Conservation (phyloP, 2,329 filamentous ascomycete species). For the Alternaria burnsii region DNA sequence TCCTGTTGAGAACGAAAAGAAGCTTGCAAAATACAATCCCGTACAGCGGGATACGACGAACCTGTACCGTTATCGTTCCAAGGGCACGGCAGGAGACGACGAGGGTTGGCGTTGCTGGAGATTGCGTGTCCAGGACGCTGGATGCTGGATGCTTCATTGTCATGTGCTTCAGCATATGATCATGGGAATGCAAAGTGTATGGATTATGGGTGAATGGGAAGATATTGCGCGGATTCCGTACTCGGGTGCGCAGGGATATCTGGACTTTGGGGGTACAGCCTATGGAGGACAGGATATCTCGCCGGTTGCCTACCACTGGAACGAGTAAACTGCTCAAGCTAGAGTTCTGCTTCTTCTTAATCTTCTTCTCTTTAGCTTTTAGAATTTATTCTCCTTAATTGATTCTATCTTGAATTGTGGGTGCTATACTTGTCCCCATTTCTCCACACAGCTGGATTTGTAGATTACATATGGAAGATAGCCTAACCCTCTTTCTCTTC, state of each 20-base stretch:
- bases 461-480: not conserved
- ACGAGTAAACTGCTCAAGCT: not conserved
- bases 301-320: slow-evolving; percentile 22
- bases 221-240: slow-evolving; percentile 50
- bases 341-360: not conserved
- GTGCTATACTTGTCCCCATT: not conserved
- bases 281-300: slow-evolving; percentile 43
- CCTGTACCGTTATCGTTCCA: slow-evolving; percentile 62
- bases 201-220: slow-evolving; percentile 56
- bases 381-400: not conserved
- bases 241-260: slow-evolving; percentile 53
- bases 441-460: not conserved
- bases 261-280: slow-evolving; percentile 56
- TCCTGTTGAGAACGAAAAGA: slow-evolving; percentile 58
- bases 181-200: slow-evolving; percentile 62
- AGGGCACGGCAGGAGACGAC: slow-evolving; percentile 52
- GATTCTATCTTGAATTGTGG: not conserved
- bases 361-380: not conserved
- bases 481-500: not conserved
- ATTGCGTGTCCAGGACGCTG: slow-evolving; percentile 60
- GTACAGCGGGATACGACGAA: slow-evolving; percentile 61
- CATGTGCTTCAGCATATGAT: slow-evolving; percentile 67
- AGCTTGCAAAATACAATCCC: slow-evolving; percentile 48
- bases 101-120: slow-evolving; percentile 70
- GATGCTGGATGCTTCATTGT: slow-evolving; percentile 71